Evolutionary conservation across 306 rosid genomes (phyloP).

Genomic region (Ceratonia siliqua): DNA sequence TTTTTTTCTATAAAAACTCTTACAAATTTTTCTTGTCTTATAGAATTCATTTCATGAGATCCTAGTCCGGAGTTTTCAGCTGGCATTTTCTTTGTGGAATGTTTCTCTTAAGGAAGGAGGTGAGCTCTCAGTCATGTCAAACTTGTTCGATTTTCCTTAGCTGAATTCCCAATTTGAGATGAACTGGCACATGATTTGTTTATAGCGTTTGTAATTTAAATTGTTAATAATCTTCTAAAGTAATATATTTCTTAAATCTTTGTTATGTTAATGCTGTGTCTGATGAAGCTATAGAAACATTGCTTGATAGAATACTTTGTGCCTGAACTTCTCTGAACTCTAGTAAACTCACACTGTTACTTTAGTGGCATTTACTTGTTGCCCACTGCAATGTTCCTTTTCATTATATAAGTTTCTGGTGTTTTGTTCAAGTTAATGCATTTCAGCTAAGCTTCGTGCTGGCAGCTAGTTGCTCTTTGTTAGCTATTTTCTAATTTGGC

Average conservation of each 20-base stretch:
- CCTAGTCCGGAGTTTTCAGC: constrained; percentile 81
- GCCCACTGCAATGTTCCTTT: not conserved
- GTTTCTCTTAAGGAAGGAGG: constrained; percentile 73
- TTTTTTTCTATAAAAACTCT: constrained; percentile 8
- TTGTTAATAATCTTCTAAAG: not conserved
- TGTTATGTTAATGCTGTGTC: not conserved
- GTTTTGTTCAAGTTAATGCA: not conserved
- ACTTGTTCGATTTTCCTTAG: constrained; percentile 6
- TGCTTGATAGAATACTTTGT: not conserved
- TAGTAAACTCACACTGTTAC: not conserved
- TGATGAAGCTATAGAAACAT: not conserved
- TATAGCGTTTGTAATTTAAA: not conserved
- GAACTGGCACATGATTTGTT: constrained; percentile 12
- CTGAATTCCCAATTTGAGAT: not conserved
- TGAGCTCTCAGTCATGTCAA: constrained; percentile 40
- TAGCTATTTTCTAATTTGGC: not conserved
- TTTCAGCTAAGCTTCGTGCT: not conserved
- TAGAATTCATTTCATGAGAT: constrained; percentile 85
- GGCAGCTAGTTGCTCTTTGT: not conserved
- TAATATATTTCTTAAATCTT: not conserved
- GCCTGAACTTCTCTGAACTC: not conserved
- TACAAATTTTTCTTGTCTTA: constrained; percentile 29
- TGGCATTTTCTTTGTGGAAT: constrained; percentile 80
- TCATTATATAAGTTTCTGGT: not conserved
- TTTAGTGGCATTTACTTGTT: not conserved